Conservation (phyloP, 75 land plant genomes). For the Pseudotsuga menziesii region DNA sequence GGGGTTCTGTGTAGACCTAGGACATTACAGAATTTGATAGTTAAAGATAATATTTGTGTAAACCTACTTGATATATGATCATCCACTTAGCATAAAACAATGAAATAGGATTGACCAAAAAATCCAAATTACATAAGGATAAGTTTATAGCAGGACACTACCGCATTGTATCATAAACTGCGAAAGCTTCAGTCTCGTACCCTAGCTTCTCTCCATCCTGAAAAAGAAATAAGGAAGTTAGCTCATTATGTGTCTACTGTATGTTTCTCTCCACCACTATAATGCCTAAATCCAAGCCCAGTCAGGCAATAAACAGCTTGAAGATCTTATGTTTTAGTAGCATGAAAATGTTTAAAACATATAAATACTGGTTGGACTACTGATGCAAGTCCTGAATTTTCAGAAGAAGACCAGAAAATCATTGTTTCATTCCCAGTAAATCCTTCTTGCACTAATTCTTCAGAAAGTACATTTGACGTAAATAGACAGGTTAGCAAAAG, state of each 20-base stretch:
- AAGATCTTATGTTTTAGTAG: not conserved
- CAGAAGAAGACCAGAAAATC: no score
- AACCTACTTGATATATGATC: not conserved
- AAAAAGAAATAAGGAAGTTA: conserved; percentile 3
- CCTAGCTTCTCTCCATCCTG: conserved; percentile 89
- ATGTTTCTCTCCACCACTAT: not conserved
- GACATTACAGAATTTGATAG: not conserved
- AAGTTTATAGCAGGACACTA: conserved; percentile 13
- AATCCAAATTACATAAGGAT: not conserved
- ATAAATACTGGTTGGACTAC: no score
- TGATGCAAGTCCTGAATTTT: no score
- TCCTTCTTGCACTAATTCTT: no score
- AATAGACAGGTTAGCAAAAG: no score
- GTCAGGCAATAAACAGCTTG: not conserved
- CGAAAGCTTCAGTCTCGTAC: conserved; percentile 94
- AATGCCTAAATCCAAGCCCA: not conserved
- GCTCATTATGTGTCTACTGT: not conserved
- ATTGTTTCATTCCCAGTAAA: no score
- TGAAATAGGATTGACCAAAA: not conserved
- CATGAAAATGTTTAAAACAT: no score
- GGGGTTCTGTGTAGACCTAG: not conserved
- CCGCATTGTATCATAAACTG: conserved; percentile 90
- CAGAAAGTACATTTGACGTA: no score
- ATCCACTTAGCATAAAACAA: not conserved
- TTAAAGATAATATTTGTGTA: not conserved